Evolutionary conservation across 1,284 basidiomycete species (phyloP).

Genomic region (Naganishia cerealis): DNA sequence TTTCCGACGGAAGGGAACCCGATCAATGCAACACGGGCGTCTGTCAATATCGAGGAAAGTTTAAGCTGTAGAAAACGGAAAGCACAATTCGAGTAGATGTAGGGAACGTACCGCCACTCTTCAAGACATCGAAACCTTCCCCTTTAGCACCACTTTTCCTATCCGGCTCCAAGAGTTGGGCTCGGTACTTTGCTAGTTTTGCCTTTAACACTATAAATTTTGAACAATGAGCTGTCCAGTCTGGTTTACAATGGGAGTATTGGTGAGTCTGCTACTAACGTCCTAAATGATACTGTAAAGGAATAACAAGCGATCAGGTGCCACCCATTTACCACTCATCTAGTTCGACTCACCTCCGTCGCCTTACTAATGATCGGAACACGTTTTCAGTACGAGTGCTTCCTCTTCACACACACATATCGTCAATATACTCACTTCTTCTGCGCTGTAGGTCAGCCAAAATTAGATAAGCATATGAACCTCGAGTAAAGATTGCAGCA

Average conservation of each 20-base stretch:
- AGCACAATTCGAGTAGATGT: not conserved
- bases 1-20: constrained; percentile 94
- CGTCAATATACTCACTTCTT: constrained; percentile 71
- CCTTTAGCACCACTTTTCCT: constrained; percentile 78
- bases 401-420: not conserved
- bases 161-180: constrained; percentile 81
- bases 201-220: constrained; percentile 68
- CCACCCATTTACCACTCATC: too few relatives aligned
- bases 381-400: not conserved
- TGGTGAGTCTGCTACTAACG: constrained; percentile 6
- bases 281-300: constrained; percentile 28
- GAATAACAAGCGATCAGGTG: not conserved
- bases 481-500: constrained; percentile 11
- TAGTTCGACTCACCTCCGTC: constrained; percentile 12
- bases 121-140: constrained; percentile 89
- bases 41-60: constrained; percentile 48
- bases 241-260: not conserved
- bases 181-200: constrained; percentile 85
- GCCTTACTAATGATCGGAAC: constrained; percentile 2
- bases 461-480: not conserved
- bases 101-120: constrained; percentile 65
- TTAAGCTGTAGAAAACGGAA: not conserved
- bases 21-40: constrained; percentile 88
- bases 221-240: not conserved
- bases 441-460: constrained; percentile 63